Base-by-base conservation (phyloP, 805 yeast genomes). In the Yarrowia osloensis region DNA sequence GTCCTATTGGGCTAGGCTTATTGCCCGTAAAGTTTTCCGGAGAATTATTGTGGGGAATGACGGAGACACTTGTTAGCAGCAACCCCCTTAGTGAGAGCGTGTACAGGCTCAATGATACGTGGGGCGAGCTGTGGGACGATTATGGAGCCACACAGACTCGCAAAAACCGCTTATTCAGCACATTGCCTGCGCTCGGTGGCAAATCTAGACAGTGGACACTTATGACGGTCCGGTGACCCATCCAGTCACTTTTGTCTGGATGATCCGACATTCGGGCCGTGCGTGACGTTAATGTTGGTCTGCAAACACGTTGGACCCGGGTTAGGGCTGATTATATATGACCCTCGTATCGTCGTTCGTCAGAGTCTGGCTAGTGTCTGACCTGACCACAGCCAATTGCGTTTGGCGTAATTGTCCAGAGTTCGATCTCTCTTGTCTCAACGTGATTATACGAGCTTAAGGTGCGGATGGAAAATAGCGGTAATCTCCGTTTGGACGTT, bases 21-120 rank as follows among this genome's bases (percentile, higher is more conserved):
- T 40, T 3, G 28, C 1, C 19, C 7, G 42, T 40, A 57, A 57
- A 40, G 49, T 55, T 57, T 57, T 40, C 63, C 49, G 63, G 63
- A 57, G 49, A 57, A 57, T 54, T 35, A 57, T 40, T 57, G 63
- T 57, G 63, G 63, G 63, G 49, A 28, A 54, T 35, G 61, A 35
- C 57, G 57, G 57, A 37, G 42, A 17, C 26, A 54, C 44, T 54
- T 35, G 31, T 24, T 24, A 39, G 61, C 54, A 57, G 79, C 74
- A 55, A 78, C 77, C 71, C 24, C 44, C 17, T 9, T 19, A 24
- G 21, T n/a, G 9, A 37, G 42, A 7, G 21, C n/a, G n/a, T n/a
- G n/a, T n/a, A n/a, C n/a, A n/a, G n/a, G n/a, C n/a, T n/a, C n/a
- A n/a, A n/a, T n/a, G n/a, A n/a, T n/a, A n/a, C n/a, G n/a, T n/a